Percentiles rank a stretch among this genome's conserved stretches.
phyloP scores from a whole-genome alignment of 2,329 filamentous ascomycete genomes.

The Trichoderma sp. region DNA sequence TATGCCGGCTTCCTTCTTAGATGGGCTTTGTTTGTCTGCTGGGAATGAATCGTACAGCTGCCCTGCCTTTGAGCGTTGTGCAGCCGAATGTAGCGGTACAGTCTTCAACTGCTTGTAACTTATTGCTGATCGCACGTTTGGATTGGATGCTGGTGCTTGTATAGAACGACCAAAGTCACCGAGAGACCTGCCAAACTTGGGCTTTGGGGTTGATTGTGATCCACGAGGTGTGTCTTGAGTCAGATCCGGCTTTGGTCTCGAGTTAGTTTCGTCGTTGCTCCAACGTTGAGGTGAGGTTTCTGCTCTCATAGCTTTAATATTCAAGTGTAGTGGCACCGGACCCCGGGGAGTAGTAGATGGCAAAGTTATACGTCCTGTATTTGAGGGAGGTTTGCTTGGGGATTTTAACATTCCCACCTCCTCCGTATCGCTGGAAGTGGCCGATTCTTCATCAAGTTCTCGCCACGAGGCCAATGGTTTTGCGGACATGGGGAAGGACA shows the following conservation, averaged over 20 bases:
- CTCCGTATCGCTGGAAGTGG: conserved; percentile 21
- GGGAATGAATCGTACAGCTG: background rate
- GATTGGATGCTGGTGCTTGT: background rate
- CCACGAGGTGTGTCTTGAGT: background rate
- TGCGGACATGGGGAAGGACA: conserved; percentile 34
- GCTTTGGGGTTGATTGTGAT: background rate
- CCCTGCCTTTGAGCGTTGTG: background rate
- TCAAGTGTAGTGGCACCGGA: conserved; percentile 25
- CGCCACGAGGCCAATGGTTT: conserved; percentile 35
- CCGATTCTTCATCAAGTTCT: conserved; percentile 34
- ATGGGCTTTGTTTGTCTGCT: background rate
- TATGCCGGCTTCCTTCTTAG: background rate
- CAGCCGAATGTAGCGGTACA: background rate
- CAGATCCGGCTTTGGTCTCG: background rate
- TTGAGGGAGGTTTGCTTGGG: conserved; percentile 15
- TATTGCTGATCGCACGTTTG: background rate
- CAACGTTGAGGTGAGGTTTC: background rate
- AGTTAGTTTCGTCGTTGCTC: background rate
- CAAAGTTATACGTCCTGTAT: background rate
- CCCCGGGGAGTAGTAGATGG: conserved; percentile 29
- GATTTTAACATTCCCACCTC: background rate
- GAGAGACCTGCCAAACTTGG: background rate
- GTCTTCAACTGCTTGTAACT: background rate
- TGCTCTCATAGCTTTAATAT: background rate
- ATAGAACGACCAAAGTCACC: background rate